Percentiles rank a stretch among this genome's conserved stretches.
phyloP scores from a whole-genome alignment of 192 early-diverging fungal genomes.

The Diversispora eburnea region DNA sequence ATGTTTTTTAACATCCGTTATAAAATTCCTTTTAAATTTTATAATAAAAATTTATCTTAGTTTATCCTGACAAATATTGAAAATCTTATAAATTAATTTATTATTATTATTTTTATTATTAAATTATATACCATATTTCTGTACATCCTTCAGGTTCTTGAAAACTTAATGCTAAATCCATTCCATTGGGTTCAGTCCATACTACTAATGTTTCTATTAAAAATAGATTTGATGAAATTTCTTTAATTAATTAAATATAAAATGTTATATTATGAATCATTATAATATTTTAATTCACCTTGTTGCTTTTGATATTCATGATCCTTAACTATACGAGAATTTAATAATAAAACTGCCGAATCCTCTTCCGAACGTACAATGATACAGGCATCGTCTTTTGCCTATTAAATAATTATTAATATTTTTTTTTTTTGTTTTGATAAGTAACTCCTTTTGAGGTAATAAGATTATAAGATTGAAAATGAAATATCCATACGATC shows the following conservation, averaged over 20 bases:
- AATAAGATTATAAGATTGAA: not conserved
- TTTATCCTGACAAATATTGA: too few relatives aligned
- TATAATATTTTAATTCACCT: slow-evolving; percentile 46
- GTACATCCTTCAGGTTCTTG: slow-evolving; percentile 84
- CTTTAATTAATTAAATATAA: not conserved
- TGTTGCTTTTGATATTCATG: slow-evolving; percentile 82
- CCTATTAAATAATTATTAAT: slow-evolving; percentile 1
- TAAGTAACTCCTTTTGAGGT: slow-evolving; percentile 10
- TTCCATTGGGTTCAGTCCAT: slow-evolving; percentile 76
- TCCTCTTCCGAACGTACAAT: slow-evolving; percentile 64
- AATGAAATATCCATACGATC: not conserved
- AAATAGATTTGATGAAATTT: not conserved
- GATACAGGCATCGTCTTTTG: slow-evolving; percentile 58
- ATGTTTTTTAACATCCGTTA: not conserved
- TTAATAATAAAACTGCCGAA: slow-evolving; percentile 59
- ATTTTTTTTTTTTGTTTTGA: slow-evolving; percentile 18
- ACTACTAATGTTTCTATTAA: slow-evolving; percentile 85
- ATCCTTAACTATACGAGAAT: slow-evolving; percentile 68
- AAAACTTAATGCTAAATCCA: slow-evolving; percentile 90
- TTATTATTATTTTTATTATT: not conserved
- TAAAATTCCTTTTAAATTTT: not conserved
- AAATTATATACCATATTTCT: slow-evolving; percentile 49
- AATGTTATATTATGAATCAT: too few relatives aligned
- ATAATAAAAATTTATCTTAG: too few relatives aligned
- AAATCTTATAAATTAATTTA: not conserved